These are phyloP conservation scores for Stenogyne calaminthoides DNA, from an alignment of 305 asterid species.

Conservation along the genomic window DNA sequence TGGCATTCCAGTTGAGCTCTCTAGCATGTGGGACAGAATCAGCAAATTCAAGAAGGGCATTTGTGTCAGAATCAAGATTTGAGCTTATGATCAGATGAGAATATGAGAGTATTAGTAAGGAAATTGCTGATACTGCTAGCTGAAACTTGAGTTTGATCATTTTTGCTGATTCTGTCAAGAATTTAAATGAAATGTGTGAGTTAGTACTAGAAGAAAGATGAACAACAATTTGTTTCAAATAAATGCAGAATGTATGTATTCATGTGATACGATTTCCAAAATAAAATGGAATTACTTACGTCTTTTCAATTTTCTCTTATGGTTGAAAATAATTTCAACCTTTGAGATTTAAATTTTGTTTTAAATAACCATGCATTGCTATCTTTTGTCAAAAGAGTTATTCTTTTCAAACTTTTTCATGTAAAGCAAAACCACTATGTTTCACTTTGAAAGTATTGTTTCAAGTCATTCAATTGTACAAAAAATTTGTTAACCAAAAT, in stretches of 20 bases:
- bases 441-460: constrained; percentile 20
- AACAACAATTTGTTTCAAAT: too few species aligned
- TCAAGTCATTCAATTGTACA: constrained; percentile 10
- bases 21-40: constrained; percentile 65
- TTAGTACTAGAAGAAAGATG: neutral
- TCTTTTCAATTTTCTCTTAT: constrained; percentile 22
- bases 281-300: constrained; percentile 16
- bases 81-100: constrained; percentile 34
- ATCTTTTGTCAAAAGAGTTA: constrained; percentile 38
- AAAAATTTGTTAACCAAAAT: neutral
- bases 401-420: constrained; percentile 36
- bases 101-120: constrained; percentile 39
- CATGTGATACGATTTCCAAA: neutral
- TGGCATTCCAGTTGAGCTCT: constrained; percentile 64
- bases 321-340: constrained; percentile 36
- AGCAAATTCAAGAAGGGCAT: constrained; percentile 69
- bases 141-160: constrained; percentile 45
- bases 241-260: too few species aligned
- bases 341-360: constrained; percentile 27
- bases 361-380: constrained; percentile 26
- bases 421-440: constrained; percentile 33
- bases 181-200: neutral
- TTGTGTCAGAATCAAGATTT: constrained; percentile 64
- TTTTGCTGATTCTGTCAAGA: constrained; percentile 26
- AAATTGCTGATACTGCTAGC: constrained; percentile 31